These are phyloP conservation scores for Carex arenaria DNA, from an alignment of 202 grass and related monocot genomes.

Conservation along the genomic window DNA sequence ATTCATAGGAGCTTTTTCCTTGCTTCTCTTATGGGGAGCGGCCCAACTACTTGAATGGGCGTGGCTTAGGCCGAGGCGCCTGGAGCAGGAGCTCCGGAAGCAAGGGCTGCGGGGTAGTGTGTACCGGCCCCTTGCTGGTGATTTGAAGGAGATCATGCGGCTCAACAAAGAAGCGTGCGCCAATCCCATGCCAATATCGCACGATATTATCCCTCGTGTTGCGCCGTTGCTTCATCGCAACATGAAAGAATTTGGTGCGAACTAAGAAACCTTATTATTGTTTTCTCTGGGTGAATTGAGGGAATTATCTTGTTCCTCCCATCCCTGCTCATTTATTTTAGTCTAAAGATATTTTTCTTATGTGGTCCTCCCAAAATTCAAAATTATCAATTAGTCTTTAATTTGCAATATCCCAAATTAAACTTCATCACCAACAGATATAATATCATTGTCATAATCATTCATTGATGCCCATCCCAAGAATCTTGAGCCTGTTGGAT, in stretches of 20 bases:
- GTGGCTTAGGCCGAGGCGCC: slow-evolving; percentile 52
- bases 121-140: slow-evolving; percentile 46
- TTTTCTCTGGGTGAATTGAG: not conserved
- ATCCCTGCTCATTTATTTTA: not conserved
- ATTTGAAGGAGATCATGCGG: slow-evolving; percentile 37
- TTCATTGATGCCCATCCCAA: not conserved
- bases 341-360: not conserved
- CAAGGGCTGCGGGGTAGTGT: slow-evolving; percentile 48
- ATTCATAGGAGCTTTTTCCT: slow-evolving; percentile 2
- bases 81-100: slow-evolving; percentile 32
- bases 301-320: no score
- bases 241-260: slow-evolving; percentile 31
- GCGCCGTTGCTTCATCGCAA: slow-evolving; percentile 23
- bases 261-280: not conserved
- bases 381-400: not conserved
- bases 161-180: slow-evolving; percentile 36
- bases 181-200: slow-evolving; percentile 53
- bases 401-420: not conserved
- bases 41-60: slow-evolving; percentile 35
- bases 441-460: not conserved
- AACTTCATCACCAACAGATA: not conserved
- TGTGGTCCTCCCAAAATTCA: not conserved
- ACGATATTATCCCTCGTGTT: slow-evolving; percentile 50
- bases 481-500: no score
- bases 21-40: slow-evolving; percentile 24